These are phyloP conservation scores for Fusarium acutatum DNA, from an alignment of 2,329 filamentous ascomycete genomes.

Conservation along the genomic window DNA sequence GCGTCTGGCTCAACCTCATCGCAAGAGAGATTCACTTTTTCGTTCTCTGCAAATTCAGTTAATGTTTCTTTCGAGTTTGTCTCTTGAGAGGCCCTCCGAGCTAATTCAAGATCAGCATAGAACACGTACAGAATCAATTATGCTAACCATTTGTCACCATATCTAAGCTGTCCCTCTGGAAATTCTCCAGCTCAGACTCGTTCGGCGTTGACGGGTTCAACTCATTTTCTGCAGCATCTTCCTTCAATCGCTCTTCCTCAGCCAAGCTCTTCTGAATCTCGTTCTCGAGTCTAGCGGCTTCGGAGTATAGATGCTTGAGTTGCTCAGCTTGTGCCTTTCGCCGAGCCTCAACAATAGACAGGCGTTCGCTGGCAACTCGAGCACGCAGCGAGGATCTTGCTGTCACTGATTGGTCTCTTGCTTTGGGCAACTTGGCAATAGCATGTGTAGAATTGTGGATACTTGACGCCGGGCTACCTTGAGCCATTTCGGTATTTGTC, in stretches of 20 bases:
- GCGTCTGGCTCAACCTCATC: constrained; percentile 11
- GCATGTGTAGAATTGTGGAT: constrained; percentile 8
- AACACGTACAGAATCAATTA: not conserved
- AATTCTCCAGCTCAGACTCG: constrained; percentile 23
- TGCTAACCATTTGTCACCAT: not conserved
- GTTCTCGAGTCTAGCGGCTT: constrained; percentile 57
- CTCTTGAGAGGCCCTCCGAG: not conserved
- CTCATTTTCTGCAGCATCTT: constrained; percentile 38
- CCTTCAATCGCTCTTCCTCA: constrained; percentile 47
- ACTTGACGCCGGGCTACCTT: constrained; percentile 1
- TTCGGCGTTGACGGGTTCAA: constrained; percentile 10
- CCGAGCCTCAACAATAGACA: constrained; percentile 49
- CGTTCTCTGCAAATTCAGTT: not conserved
- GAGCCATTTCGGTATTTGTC: not conserved
- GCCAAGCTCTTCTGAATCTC: constrained; percentile 54
- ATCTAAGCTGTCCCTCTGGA: constrained; percentile 20
- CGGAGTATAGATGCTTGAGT: constrained; percentile 55
- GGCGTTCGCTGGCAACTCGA: constrained; percentile 48
- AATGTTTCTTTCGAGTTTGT: not conserved
- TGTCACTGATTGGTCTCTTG: constrained; percentile 9
- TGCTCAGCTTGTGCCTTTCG: constrained; percentile 54
- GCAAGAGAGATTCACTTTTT: not conserved
- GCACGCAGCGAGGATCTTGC: constrained; percentile 41
- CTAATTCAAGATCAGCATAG: constrained; percentile 26
- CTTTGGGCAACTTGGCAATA: constrained; percentile 20